phyloP scores from a whole-genome alignment of 148 eudicot species.

The Camellia japonica region DNA sequence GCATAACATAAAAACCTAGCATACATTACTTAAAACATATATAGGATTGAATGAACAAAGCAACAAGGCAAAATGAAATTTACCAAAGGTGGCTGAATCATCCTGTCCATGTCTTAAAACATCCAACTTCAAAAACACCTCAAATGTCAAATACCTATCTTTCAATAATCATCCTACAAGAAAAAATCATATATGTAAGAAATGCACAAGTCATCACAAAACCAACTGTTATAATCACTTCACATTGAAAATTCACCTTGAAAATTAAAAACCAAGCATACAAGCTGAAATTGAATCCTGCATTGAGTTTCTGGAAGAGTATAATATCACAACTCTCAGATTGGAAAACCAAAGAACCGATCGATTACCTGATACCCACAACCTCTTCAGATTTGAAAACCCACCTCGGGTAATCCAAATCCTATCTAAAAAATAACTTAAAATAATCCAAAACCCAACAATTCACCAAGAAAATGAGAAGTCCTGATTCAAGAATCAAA shows the following conservation, averaged over 20 bases:
- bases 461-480: slow-evolving; percentile 8
- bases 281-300: slow-evolving; percentile 3
- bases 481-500: slow-evolving; percentile 1
- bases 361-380: background rate
- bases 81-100: slow-evolving; percentile 83
- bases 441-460: background rate
- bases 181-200: background rate
- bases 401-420: background rate
- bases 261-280: slow-evolving; percentile 10
- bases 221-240: background rate
- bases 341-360: slow-evolving; percentile 5
- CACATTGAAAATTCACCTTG: slow-evolving; percentile 11
- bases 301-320: background rate
- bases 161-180: slow-evolving; percentile 14
- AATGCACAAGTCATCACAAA: background rate
- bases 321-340: background rate
- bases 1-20: background rate
- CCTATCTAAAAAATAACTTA: background rate
- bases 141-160: slow-evolving; percentile 18
- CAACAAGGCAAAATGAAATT: slow-evolving; percentile 8
- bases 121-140: slow-evolving; percentile 25
- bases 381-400: background rate
- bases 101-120: slow-evolving; percentile 46
- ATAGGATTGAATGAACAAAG: background rate
- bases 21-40: background rate